phyloP scores from a whole-genome alignment of 1,284 basidiomycete genomes.

The Hypsizygus ulmarius region DNA sequence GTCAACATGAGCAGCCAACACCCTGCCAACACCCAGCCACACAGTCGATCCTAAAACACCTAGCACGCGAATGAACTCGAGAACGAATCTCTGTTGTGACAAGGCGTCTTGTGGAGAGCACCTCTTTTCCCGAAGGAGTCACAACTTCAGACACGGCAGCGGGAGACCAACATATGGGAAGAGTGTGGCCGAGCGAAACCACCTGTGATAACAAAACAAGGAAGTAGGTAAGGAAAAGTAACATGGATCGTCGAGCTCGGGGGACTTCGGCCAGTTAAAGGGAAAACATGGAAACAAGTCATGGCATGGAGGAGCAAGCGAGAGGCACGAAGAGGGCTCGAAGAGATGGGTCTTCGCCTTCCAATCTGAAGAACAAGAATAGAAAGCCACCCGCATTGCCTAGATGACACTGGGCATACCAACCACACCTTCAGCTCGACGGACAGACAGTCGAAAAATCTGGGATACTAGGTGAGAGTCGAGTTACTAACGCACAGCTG shows the following conservation, averaged over 20 bases:
- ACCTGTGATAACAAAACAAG: slow-evolving; percentile 5
- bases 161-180: slow-evolving; percentile 26
- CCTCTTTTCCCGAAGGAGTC: slow-evolving; percentile 29
- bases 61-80: slow-evolving; percentile 26
- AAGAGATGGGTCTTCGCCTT: slow-evolving; percentile 33
- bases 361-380: slow-evolving; percentile 19
- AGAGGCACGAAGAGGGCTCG: slow-evolving; percentile 18
- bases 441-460: slow-evolving; percentile 25
- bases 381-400: slow-evolving; percentile 10
- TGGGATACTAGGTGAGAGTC: slow-evolving; percentile 22
- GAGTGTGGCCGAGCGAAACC: background rate
- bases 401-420: slow-evolving; percentile 26
- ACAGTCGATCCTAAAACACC: slow-evolving; percentile 17
- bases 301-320: slow-evolving; percentile 23
- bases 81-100: slow-evolving; percentile 39
- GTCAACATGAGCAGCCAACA: slow-evolving; percentile 10
- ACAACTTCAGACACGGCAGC: slow-evolving; percentile 30
- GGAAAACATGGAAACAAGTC: slow-evolving; percentile 22
- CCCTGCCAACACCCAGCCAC: slow-evolving; percentile 7
- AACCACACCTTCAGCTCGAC: slow-evolving; percentile 22
- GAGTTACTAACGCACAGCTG: slow-evolving; percentile 29
- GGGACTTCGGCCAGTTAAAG: slow-evolving; percentile 15
- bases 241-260: slow-evolving; percentile 20
- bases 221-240: slow-evolving; percentile 12
- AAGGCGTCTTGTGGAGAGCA: too few relatives aligned